phyloP scores from a whole-genome alignment of 805 yeast genomes.

The Candida rishiriensis region DNA sequence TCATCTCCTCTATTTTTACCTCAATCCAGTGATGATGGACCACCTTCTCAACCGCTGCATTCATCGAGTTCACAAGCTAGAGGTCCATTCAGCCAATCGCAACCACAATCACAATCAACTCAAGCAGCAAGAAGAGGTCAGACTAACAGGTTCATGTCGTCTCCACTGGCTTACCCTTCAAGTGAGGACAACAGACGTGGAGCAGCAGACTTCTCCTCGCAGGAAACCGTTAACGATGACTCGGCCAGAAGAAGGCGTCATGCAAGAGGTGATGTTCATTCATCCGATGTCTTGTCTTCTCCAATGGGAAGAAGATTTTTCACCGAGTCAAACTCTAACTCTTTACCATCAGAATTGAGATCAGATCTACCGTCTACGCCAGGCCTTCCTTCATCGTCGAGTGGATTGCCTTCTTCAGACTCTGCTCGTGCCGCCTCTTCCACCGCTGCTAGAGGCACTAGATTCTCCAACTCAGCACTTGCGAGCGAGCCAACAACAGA shows the following conservation, averaged over 20 bases:
- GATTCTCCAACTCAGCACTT: conserved; percentile 25
- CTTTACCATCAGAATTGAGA: conserved; percentile 20
- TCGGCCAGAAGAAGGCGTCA: conserved; percentile 42
- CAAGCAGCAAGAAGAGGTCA: conserved; percentile 4
- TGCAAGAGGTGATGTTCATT: conserved; percentile 75
- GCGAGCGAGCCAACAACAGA: conserved; percentile 32
- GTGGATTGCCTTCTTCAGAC: conserved; percentile 20
- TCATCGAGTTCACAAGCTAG: conserved; percentile 28
- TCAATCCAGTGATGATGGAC: conserved; percentile 35
- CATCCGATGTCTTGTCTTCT: conserved; percentile 62
- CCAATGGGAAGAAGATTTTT: conserved; percentile 63
- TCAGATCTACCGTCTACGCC: conserved; percentile 7
- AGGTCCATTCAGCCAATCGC: conserved; percentile 24
- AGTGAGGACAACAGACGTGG: conserved; percentile 38
- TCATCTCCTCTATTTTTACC: conserved; percentile 55
- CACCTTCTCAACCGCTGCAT: conserved; percentile 13
- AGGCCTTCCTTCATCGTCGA: conserved; percentile 16
- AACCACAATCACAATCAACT: conserved; percentile 3
- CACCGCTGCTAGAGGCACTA: conserved; percentile 2
- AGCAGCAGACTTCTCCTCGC: conserved; percentile 13
- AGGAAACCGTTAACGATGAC: conserved; percentile 38
- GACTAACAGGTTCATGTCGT: conserved; percentile 30
- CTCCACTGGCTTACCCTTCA: conserved; percentile 49
- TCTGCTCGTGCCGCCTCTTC: conserved; percentile 13
- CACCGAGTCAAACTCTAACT: conserved; percentile 33